Percentiles rank a stretch among this genome's conserved stretches.
These are phyloP conservation scores for Clitopilus hobsonii DNA, from an alignment of 768 basidiomycete species.

Conservation along the genomic window DNA sequence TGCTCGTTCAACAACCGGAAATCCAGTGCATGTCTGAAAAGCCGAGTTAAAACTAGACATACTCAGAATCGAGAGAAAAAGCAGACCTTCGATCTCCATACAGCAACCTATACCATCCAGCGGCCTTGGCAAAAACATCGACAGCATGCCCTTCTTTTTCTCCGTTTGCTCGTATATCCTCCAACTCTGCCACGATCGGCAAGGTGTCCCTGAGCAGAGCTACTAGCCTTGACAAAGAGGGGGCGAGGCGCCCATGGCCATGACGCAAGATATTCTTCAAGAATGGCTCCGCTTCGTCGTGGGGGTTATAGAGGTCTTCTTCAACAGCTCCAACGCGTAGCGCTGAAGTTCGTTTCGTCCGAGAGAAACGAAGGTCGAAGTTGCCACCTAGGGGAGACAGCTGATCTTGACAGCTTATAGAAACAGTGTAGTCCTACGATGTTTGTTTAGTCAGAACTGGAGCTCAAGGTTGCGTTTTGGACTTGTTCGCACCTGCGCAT, in stretches of 20 bases:
- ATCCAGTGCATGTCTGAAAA: conserved; percentile 67
- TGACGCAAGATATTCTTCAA: conserved; percentile 66
- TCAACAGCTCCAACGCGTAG: conserved; percentile 16
- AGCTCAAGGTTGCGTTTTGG: conserved; percentile 9
- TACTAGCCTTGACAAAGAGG: conserved; percentile 63
- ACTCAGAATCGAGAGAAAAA: not conserved
- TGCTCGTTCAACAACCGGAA: conserved; percentile 67
- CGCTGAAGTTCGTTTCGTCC: conserved; percentile 27
- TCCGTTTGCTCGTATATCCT: conserved; percentile 40
- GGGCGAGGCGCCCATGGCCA: conserved; percentile 58
- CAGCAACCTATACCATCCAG: conserved; percentile 77
- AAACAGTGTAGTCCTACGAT: conserved; percentile 66
- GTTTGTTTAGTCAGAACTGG: not conserved
- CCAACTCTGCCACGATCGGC: conserved; percentile 70
- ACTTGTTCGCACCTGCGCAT: conserved; percentile 68
- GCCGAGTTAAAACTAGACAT: conserved; percentile 4
- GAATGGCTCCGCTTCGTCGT: conserved; percentile 73
- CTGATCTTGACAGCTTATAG: conserved; percentile 76
- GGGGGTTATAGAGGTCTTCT: conserved; percentile 55
- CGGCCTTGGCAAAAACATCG: conserved; percentile 73
- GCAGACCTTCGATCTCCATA: conserved; percentile 63
- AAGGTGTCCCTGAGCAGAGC: conserved; percentile 70
- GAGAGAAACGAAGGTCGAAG: conserved; percentile 71
- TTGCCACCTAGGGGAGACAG: conserved; percentile 62
- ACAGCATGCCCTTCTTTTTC: conserved; percentile 32